phyloP scores from a whole-genome alignment of 108 stramenopile genomes.

The Thalassiosira profunda region DNA sequence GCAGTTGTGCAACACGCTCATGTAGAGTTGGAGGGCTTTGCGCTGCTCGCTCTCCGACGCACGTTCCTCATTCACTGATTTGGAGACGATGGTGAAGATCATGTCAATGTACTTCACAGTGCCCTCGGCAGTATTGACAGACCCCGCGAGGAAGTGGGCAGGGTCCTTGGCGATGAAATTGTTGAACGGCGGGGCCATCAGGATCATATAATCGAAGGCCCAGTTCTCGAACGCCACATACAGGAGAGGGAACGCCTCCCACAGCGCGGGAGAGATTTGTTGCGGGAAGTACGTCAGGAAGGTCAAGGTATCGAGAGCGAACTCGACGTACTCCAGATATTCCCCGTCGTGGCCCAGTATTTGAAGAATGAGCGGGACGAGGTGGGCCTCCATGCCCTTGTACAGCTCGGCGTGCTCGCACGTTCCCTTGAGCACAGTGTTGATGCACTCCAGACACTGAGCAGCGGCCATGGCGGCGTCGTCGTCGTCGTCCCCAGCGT shows the following conservation, averaged over 20 bases:
- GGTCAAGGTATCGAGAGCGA: constrained; percentile 92
- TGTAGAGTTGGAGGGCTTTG: constrained; percentile 84
- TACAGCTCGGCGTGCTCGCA: constrained; percentile 80
- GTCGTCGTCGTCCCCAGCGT: constrained; percentile 94
- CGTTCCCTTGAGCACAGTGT: constrained; percentile 91
- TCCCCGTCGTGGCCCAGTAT: constrained; percentile 93
- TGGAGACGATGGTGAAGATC: constrained; percentile 89
- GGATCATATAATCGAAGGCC: constrained; percentile 96
- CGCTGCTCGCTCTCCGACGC: constrained; percentile 89
- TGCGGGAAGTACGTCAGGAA: constrained; percentile 95
- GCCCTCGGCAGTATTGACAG: constrained; percentile 60
- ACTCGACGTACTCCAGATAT: constrained; percentile 95
- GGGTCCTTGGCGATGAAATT: constrained; percentile 93
- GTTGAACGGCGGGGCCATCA: constrained; percentile 95
- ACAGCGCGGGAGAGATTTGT: constrained; percentile 85
- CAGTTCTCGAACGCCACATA: constrained; percentile 93
- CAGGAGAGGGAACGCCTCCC: constrained; percentile 94
- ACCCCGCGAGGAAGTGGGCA: constrained; percentile 69
- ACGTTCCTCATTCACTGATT: constrained; percentile 85
- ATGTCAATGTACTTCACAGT: constrained; percentile 82
- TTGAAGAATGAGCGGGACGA: constrained; percentile 87
- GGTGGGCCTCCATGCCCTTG: constrained; percentile 87
- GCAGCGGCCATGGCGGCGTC: constrained; percentile 97
- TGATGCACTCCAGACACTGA: constrained; percentile 96
- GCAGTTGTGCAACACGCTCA: constrained; percentile 93